phyloP scores from a whole-genome alignment of 192 early-diverging fungal species.

The Podila clonocystis region DNA sequence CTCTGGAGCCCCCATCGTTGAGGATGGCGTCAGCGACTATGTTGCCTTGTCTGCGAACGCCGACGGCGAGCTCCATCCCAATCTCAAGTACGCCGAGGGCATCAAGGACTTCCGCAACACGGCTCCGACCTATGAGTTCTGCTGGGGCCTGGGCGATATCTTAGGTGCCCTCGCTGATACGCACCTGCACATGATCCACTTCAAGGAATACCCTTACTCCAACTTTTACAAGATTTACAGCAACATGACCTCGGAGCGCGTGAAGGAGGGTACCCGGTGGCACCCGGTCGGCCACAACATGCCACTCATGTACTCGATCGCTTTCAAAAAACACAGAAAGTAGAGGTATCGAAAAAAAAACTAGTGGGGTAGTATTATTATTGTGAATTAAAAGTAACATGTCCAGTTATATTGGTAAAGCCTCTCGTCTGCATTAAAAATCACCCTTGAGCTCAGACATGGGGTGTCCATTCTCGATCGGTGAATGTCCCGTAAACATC shows the following conservation, averaged over 20 bases:
- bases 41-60: constrained; percentile 12
- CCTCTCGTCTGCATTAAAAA: too few species aligned
- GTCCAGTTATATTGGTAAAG: too few species aligned
- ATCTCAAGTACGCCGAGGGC: constrained; percentile 29
- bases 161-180: constrained; percentile 17
- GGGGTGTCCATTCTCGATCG: too few species aligned
- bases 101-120: constrained; percentile 31
- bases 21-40: constrained; percentile 27
- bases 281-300: constrained; percentile 22
- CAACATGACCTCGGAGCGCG: constrained; percentile 21
- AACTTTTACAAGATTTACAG: constrained; percentile 42
- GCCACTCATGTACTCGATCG: constrained; percentile 45
- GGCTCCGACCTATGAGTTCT: constrained; percentile 15
- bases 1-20: constrained; percentile 8
- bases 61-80: constrained; percentile 20
- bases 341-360: too few species aligned
- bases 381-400: background rate
- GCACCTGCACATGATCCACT: constrained; percentile 17
- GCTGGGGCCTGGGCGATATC: constrained; percentile 37
- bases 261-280: constrained; percentile 30
- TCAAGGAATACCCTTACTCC: constrained; percentile 49
- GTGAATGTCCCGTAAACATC: too few species aligned
- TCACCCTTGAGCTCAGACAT: too few species aligned
- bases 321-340: constrained; percentile 11
- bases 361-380: background rate